Conservation (phyloP, 2,329 filamentous ascomycete species). For the Parafenestella ontariensis region DNA sequence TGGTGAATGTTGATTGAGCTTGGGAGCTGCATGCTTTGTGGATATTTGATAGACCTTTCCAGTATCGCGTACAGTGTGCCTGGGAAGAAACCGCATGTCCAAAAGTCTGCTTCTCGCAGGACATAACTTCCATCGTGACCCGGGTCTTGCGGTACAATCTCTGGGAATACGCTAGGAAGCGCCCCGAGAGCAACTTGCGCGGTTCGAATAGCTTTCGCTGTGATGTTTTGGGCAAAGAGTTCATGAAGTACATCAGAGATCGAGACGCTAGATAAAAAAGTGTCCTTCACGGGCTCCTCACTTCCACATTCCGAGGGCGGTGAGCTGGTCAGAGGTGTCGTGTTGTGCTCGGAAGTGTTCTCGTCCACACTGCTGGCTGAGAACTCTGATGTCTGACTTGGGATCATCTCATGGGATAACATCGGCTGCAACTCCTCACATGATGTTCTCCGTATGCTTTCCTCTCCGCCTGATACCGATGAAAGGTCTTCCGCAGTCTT, state of each 20-base stretch:
- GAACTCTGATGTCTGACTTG: slow-evolving; percentile 1
- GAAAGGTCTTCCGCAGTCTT: neutral
- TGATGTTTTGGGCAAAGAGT: slow-evolving; percentile 25
- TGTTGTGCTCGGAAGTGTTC: slow-evolving; percentile 1
- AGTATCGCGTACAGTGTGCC: slow-evolving; percentile 54
- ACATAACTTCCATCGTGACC: slow-evolving; percentile 42
- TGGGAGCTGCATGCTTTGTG: slow-evolving; percentile 16
- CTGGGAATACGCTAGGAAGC: slow-evolving; percentile 23
- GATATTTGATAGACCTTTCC: slow-evolving; percentile 42
- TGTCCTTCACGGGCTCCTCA: neutral
- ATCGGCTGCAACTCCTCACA: neutral
- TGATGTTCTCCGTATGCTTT: neutral
- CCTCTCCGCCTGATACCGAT: neutral
- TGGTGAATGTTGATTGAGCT: slow-evolving; percentile 4
- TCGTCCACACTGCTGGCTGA: slow-evolving; percentile 8
- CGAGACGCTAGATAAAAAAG: neutral
- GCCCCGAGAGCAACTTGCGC: slow-evolving; percentile 17
- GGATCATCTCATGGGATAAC: neutral
- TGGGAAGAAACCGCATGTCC: slow-evolving; percentile 60
- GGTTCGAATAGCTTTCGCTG: slow-evolving; percentile 24
- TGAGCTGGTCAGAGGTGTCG: slow-evolving; percentile 19
- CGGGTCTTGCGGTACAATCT: slow-evolving; percentile 21
- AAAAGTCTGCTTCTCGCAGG: slow-evolving; percentile 53
- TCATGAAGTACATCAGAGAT: slow-evolving; percentile 7
- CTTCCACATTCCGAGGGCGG: slow-evolving; percentile 14